A percentile compares a stretch with the other conserved stretches of the same genome.
phyloP scores from a whole-genome alignment of 768 basidiomycete species.

The Royoungia palumana region DNA sequence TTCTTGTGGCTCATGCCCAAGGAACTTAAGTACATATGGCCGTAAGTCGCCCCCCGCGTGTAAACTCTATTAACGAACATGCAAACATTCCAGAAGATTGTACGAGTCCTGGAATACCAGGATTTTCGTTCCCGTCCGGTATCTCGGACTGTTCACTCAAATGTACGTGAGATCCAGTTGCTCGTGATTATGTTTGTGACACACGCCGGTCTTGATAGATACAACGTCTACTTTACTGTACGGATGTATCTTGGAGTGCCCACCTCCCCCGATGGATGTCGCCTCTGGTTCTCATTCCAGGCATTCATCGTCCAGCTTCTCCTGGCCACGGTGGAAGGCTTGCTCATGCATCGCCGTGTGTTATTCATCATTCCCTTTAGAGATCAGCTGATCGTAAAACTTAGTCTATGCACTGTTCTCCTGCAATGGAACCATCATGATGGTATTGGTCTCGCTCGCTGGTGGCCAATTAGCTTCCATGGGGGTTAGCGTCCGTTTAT shows the following conservation, averaged over 20 bases:
- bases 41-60: slow-evolving; percentile 4
- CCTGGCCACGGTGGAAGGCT: slow-evolving; percentile 7
- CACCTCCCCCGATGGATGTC: slow-evolving; percentile 8
- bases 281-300: slow-evolving; percentile 18
- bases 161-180: slow-evolving; percentile 9
- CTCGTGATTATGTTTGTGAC: not conserved
- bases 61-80: not conserved
- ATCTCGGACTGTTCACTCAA: slow-evolving; percentile 17
- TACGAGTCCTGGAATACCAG: slow-evolving; percentile 5
- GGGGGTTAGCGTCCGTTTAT: slow-evolving; percentile 10
- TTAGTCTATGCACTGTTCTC: slow-evolving; percentile 22
- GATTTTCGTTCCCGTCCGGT: slow-evolving; percentile 14
- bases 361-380: not conserved
- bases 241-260: slow-evolving; percentile 15
- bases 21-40: slow-evolving; percentile 18
- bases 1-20: slow-evolving; percentile 6
- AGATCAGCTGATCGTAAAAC: not conserved
- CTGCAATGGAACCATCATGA: slow-evolving; percentile 1
- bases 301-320: slow-evolving; percentile 10
- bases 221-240: slow-evolving; percentile 19
- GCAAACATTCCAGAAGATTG: slow-evolving; percentile 4
- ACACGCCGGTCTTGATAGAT: slow-evolving; percentile 7
- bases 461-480: slow-evolving; percentile 16
- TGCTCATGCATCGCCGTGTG: slow-evolving; percentile 21
- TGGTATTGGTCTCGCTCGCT: slow-evolving; percentile 4